These are phyloP conservation scores for Ustilago tritici DNA, from an alignment of 1,284 basidiomycete genomes.

Conservation along the genomic window DNA sequence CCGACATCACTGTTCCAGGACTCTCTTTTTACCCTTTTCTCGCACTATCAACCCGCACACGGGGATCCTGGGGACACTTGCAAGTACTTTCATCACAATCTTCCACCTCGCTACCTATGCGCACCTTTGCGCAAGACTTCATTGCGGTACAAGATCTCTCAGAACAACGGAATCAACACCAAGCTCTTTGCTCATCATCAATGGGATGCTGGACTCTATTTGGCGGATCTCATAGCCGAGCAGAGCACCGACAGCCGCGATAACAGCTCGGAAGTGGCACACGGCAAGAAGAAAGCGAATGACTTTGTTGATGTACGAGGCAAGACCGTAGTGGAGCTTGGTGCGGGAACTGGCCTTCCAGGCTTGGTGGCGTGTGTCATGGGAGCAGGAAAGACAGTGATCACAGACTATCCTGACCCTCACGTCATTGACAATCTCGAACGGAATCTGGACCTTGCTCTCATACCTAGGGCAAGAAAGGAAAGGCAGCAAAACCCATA, in stretches of 20 bases:
- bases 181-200: constrained; percentile 66
- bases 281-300: constrained; percentile 6
- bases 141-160: constrained; percentile 51
- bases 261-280: background rate
- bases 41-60: constrained; percentile 58
- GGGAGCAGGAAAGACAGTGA: constrained; percentile 42
- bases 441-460: constrained; percentile 31
- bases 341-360: constrained; percentile 63
- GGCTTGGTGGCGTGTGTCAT: constrained; percentile 49
- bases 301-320: constrained; percentile 47
- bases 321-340: constrained; percentile 55
- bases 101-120: constrained; percentile 37
- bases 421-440: constrained; percentile 42
- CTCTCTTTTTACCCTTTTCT: constrained; percentile 62
- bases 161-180: constrained; percentile 54
- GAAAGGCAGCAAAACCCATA: constrained; percentile 6
- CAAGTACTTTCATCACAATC: constrained; percentile 42
- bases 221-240: constrained; percentile 55
- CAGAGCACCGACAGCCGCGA: constrained; percentile 3
- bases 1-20: constrained; percentile 59
- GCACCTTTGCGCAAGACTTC: constrained; percentile 1
- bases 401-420: constrained; percentile 55
- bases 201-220: constrained; percentile 64
- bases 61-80: constrained; percentile 59
- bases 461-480: constrained; percentile 9